A percentile compares a stretch with the other conserved stretches of the same genome.
Conservation (phyloP, 2,329 filamentous ascomycete species). For the Botrytis porri region DNA sequence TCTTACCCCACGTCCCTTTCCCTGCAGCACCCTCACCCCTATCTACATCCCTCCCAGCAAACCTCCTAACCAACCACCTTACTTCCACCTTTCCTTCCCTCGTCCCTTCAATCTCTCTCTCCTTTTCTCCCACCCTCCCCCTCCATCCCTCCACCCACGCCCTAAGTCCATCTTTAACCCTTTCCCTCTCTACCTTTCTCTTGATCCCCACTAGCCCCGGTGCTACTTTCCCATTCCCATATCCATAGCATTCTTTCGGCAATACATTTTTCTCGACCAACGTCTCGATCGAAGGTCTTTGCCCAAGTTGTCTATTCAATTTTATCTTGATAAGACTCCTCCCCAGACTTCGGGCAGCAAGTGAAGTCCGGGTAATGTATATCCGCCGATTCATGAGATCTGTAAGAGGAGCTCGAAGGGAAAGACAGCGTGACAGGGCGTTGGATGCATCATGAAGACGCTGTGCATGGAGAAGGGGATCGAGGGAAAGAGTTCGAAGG, state of each 20-base stretch:
- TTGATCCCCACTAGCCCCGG: conserved; percentile 61
- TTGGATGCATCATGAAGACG: conserved; percentile 57
- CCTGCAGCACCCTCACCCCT: conserved; percentile 46
- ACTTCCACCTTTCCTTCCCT: conserved; percentile 34
- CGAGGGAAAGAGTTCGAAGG: conserved; percentile 58
- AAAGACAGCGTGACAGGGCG: conserved; percentile 54
- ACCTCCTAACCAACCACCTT: conserved; percentile 42
- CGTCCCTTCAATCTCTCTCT: conserved; percentile 46
- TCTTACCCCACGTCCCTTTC: conserved; percentile 40
- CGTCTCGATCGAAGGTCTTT: conserved; percentile 56
- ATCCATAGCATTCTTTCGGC: conserved; percentile 58
- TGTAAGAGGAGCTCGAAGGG: conserved; percentile 56
- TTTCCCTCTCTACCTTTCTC: conserved; percentile 62
- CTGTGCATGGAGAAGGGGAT: conserved; percentile 62
- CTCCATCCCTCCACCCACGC: conserved; percentile 56
- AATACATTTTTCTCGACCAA: conserved; percentile 64
- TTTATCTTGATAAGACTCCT: conserved; percentile 63
- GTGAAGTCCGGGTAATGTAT: conserved; percentile 63
- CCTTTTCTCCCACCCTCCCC: conserved; percentile 35
- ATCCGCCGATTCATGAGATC: conserved; percentile 64
- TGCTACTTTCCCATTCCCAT: conserved; percentile 43
- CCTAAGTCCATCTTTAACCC: conserved; percentile 63
- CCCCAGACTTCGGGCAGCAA: conserved; percentile 61
- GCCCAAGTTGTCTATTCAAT: conserved; percentile 58
- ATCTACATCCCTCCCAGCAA: conserved; percentile 44